These are phyloP conservation scores for Cucumis melo DNA, from an alignment of 306 rosid genomes.

Conservation along the genomic window DNA sequence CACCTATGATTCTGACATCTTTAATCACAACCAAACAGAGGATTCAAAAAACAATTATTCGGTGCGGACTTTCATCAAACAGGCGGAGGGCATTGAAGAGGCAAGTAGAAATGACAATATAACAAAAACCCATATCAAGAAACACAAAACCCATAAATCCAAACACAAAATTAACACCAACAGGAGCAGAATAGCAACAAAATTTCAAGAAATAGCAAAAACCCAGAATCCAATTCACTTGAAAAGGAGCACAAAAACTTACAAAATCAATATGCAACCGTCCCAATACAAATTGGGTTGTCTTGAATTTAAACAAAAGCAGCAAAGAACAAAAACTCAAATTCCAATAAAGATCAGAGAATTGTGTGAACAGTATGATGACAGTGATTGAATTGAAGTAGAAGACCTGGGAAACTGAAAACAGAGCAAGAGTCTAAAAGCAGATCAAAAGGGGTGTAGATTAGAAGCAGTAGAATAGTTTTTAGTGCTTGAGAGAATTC, in stretches of 20 bases:
- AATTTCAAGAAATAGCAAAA: background rate
- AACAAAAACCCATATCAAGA: constrained; percentile 15
- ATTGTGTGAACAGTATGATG: constrained; percentile 18
- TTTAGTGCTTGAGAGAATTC: constrained; percentile 33
- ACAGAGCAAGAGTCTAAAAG: constrained; percentile 12
- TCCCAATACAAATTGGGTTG: constrained; percentile 13
- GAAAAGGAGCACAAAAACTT: constrained; percentile 2
- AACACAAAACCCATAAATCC: constrained; percentile 12
- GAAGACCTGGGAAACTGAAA: constrained; percentile 6
- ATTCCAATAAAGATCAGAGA: constrained; percentile 6
- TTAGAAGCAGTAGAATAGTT: constrained; percentile 26
- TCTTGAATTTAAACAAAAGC: background rate
- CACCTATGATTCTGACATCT: background rate
- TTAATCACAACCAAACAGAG: background rate
- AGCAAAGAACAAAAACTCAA: background rate
- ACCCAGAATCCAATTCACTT: constrained; percentile 18
- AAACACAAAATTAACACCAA: constrained; percentile 6
- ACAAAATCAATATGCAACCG: constrained; percentile 12
- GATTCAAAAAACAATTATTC: background rate
- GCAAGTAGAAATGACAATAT: background rate
- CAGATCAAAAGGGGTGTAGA: constrained; percentile 28
- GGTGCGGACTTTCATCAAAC: background rate
- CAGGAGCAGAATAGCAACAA: constrained; percentile 10
- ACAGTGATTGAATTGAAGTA: constrained; percentile 11
- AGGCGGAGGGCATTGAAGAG: background rate